phyloP scores from a whole-genome alignment of 129 eudicot genomes.

The Flaveria bidentis region DNA sequence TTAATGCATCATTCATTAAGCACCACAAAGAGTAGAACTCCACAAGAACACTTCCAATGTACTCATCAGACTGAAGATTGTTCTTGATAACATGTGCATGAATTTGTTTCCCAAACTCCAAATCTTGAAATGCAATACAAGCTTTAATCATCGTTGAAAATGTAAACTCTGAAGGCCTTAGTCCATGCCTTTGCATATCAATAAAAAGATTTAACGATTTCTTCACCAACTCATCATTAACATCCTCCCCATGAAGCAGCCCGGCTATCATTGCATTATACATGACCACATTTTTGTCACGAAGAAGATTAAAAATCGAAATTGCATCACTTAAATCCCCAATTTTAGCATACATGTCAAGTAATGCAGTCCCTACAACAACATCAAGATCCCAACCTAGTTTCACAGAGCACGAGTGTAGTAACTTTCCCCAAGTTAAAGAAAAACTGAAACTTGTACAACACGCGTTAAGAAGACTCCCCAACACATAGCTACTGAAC shows the following conservation, averaged over 20 bases:
- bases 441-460: conserved; percentile 28
- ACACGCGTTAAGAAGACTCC: conserved; percentile 52
- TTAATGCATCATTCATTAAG: conserved; percentile 29
- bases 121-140: conserved; percentile 35
- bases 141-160: conserved; percentile 48
- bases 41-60: conserved; percentile 46
- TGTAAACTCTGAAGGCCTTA: conserved; percentile 44
- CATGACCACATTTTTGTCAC: conserved; percentile 48
- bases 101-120: conserved; percentile 48
- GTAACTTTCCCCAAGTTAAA: conserved; percentile 38
- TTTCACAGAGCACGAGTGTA: conserved; percentile 41
- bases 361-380: conserved; percentile 53
- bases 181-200: conserved; percentile 44
- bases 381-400: conserved; percentile 52
- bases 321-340: conserved; percentile 45
- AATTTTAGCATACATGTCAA: conserved; percentile 53
- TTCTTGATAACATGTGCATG: conserved; percentile 46
- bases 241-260: conserved; percentile 26
- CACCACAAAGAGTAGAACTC: conserved; percentile 43
- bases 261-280: conserved; percentile 57
- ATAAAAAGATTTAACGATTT: conserved; percentile 31
- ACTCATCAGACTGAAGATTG: conserved; percentile 43
- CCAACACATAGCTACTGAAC: conserved; percentile 47
- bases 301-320: conserved; percentile 32
- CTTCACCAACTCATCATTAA: conserved; percentile 14